Base-by-base conservation (phyloP, 345 rosid species). In the Reutealis trisperma region DNA sequence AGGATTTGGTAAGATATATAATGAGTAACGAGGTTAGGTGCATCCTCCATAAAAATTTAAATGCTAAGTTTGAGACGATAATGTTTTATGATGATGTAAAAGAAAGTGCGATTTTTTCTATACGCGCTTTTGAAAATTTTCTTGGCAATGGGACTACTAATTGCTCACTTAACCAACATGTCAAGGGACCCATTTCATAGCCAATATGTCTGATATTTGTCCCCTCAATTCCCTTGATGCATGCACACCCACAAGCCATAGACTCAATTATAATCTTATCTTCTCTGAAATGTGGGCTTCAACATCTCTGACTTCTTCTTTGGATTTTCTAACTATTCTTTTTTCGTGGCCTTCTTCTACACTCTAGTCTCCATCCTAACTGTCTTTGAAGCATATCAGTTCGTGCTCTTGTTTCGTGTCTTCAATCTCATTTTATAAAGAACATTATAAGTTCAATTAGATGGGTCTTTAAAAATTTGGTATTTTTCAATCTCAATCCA, bases 201-300 rank as follows among this genome's bases (percentile, higher is more conserved):
- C 78, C 57, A 73, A 59, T 32, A 60, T 75, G 84, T 82, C 79
- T 60, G 80, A 77, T 79, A 18, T 2, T 2, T 82, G 87, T 82
- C 83, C 68, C 61, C 76, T 60, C 6, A 42, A 19, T 22, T 1
- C 61, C 42, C 19, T 32, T 6, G 34, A 34, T 77, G 84, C 75
- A 44, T 45, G 79, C 58, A 65, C 77, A 61, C 47, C 68, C 80
- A 64, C 75, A 58, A 24, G 24, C 72, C 79, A 47, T 62, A 45
- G 15, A 30, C 75, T 51, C 76, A 12, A 72, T 80, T 32, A 71
- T 74, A 18, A 72, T 70, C 81, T 85, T 80, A 64, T 85, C 85
- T 82, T 84, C 72, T 70, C 27, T 68, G 14, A 18, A 21, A 21
- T 66, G 79, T 71, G 85, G 82, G 80, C 75, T 71, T 54, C 51